These are phyloP conservation scores for Penicillium vulpinum DNA, from an alignment of 2,329 filamentous ascomycete genomes.

Conservation along the genomic window DNA sequence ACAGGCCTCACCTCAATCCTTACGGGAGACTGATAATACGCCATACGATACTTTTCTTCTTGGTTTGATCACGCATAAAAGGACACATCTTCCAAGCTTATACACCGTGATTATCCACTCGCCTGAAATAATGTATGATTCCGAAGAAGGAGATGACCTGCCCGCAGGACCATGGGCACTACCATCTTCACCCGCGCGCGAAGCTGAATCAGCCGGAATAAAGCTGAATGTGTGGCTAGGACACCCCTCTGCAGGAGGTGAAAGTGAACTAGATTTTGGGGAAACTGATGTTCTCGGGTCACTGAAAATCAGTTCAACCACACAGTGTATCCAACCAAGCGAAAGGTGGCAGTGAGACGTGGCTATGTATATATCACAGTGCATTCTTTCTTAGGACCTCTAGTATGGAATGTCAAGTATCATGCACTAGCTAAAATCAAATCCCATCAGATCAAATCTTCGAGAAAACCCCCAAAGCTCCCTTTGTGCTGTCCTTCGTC, in stretches of 20 bases:
- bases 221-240: conserved; percentile 6
- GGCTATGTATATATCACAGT: too few species aligned
- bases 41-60: not conserved
- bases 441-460: conserved; percentile 47
- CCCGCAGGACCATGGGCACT: not conserved
- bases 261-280: too few species aligned
- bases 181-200: conserved; percentile 1
- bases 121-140: not conserved
- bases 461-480: conserved; percentile 65
- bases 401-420: not conserved
- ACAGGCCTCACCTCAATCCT: not conserved
- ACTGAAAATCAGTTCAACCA: not conserved
- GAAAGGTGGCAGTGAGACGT: not conserved
- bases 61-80: conserved; percentile 10
- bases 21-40: not conserved
- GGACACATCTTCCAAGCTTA: not conserved
- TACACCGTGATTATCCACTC: conserved; percentile 5
- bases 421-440: not conserved
- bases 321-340: not conserved
- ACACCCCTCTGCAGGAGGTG: too few species aligned
- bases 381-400: not conserved
- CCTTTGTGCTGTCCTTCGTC: conserved; percentile 67
- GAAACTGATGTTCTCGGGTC: not conserved
- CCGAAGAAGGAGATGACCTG: not conserved
- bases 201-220: conserved; percentile 2